Evolutionary conservation across 106 monocot genomes (phyloP), one percentile per base, ranked within the genome.

Genomic region (Agapanthus africanus): DNA sequence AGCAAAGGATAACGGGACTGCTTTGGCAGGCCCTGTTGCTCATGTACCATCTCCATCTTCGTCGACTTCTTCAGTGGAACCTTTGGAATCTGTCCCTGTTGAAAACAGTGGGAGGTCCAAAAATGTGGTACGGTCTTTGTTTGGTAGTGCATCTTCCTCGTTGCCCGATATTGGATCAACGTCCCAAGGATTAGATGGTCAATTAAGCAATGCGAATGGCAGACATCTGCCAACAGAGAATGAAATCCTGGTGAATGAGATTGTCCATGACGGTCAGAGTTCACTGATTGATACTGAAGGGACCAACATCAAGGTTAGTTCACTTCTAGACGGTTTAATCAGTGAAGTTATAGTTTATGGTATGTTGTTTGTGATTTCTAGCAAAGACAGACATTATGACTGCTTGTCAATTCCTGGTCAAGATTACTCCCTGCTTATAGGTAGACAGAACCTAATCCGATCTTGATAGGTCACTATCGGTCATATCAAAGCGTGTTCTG

Each of bases 191-290:
- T 22, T 27, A 33, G 59, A 62, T 60, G 23, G 22, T 52, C 72
- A 69, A 35, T 70, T 52, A n/a, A 35, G 54, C 38, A 38, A n/a
- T 28, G 38, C 56, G 15, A 14, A 13, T 41, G 52, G 40, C 28
- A 67, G 69, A 22, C 65, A 77, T 40, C 19, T 49, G 36, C 77
- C 82, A 9, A 74, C 77, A 25, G 90, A 85, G 37, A 99, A 99
- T 76, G 99, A 99, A 54, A 42, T 87, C 63, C 66, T 93, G 37
- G 99, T 90, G 39, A 85, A 90, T 68, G 90, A 90, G 71, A 83
- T 90, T 66, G 60, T 99, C 44, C 99, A 99, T 81, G 74, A 64
- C 33, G 63, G 57, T 51, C 40, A 49, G 32, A 62, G 41, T 47
- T 54, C 66, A 66, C 67, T 78, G 50, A 37, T 60, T 44, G 54